Conservation (phyloP, 2,329 filamentous ascomycete species). For the Triangularia setosa region DNA sequence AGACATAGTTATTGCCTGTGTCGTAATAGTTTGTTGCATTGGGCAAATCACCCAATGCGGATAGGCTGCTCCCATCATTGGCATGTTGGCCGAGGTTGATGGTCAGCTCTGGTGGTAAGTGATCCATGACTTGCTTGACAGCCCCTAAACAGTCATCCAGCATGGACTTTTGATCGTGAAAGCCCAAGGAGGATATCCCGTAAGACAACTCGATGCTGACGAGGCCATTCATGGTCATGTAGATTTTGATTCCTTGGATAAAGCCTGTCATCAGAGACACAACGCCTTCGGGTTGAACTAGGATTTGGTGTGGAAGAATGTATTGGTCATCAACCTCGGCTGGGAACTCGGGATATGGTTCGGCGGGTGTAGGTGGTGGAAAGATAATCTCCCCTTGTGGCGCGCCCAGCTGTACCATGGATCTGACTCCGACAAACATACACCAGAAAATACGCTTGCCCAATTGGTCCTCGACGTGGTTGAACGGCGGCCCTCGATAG, state of each 20-base stretch:
- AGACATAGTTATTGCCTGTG: conserved; percentile 44
- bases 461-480: conserved; percentile 69
- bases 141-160: conserved; percentile 66
- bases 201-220: conserved; percentile 79
- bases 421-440: conserved; percentile 69
- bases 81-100: conserved; percentile 34
- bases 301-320: conserved; percentile 67
- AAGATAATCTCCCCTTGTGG: conserved; percentile 69
- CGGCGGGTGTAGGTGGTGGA: conserved; percentile 68
- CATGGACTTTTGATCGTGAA: conserved; percentile 71
- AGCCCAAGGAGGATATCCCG: conserved; percentile 72
- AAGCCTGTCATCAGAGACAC: conserved; percentile 75
- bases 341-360: conserved; percentile 75
- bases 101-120: conserved; percentile 63
- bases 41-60: conserved; percentile 1
- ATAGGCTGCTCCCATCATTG: conserved; percentile 24
- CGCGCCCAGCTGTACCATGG: conserved; percentile 72
- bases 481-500: conserved; percentile 45
- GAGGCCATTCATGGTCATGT: conserved; percentile 73
- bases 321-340: conserved; percentile 80
- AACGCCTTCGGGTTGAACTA: conserved; percentile 62
- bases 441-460: conserved; percentile 83
- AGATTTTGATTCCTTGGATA: conserved; percentile 74
- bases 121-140: conserved; percentile 65
- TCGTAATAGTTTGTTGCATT: conserved; percentile 33